Evolutionary conservation across 208 protist species (phyloP).

Genomic region (Leishmania major): DNA sequence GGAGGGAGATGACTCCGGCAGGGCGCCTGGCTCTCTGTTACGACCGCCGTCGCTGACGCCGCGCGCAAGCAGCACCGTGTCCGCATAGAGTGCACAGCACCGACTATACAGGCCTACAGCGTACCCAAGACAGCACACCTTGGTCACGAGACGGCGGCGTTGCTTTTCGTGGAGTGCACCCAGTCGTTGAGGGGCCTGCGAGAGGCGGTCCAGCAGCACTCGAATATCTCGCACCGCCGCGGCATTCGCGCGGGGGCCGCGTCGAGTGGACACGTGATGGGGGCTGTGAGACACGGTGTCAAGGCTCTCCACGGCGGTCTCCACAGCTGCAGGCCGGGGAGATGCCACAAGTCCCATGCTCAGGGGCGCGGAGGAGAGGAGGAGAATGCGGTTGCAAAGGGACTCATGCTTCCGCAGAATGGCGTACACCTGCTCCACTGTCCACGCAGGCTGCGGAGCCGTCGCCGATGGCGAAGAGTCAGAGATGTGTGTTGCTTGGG

Average conservation of each 20-base stretch:
- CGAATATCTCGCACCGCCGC: slow-evolving; percentile 13
- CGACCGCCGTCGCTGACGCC: not conserved
- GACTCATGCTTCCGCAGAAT: slow-evolving; percentile 10
- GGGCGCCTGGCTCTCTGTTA: not conserved
- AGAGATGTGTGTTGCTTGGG: not conserved
- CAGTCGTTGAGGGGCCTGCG: slow-evolving; percentile 21
- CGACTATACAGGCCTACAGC: slow-evolving; percentile 27
- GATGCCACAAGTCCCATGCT: not conserved
- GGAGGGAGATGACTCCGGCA: not conserved
- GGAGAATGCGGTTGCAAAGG: slow-evolving; percentile 12
- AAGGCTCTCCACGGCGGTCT: not conserved
- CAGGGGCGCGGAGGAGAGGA: slow-evolving; percentile 13
- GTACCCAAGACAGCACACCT: slow-evolving; percentile 31
- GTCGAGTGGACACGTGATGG: slow-evolving; percentile 2
- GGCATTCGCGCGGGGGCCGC: not conserved
- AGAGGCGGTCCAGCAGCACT: slow-evolving; percentile 16
- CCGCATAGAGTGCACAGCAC: slow-evolving; percentile 27
- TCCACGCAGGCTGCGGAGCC: not conserved
- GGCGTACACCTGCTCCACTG: slow-evolving; percentile 21
- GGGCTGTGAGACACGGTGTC: not conserved
- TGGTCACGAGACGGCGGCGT: slow-evolving; percentile 22
- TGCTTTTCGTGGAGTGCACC: slow-evolving; percentile 13
- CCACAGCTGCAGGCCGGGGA: not conserved
- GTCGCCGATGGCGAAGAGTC: not conserved
- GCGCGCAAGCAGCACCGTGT: slow-evolving; percentile 11